phyloP scores from a whole-genome alignment of 2,329 filamentous ascomycete species.

The Epichloe bromicola region DNA sequence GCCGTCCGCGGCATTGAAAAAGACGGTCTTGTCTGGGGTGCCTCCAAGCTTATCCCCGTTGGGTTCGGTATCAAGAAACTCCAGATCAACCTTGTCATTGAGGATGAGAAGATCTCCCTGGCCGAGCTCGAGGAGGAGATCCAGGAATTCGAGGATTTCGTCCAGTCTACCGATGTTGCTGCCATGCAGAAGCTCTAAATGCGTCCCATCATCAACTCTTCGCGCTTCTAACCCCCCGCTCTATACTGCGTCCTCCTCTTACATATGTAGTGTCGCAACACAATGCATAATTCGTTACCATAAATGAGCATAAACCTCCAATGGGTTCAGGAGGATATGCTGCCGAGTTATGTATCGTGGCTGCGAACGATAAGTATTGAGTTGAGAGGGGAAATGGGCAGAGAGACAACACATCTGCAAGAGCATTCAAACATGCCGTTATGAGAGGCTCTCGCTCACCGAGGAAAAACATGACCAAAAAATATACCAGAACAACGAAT shows the following conservation, averaged over 20 bases:
- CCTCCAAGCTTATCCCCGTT: conserved; percentile 74
- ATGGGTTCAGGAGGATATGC: not conserved
- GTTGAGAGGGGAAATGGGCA: not conserved
- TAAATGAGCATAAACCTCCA: not conserved
- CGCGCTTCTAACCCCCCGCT: not conserved
- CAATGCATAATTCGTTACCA: not conserved
- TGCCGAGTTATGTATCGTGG: not conserved
- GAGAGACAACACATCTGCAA: not conserved
- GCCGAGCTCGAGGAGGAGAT: conserved; percentile 82
- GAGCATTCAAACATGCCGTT: not conserved
- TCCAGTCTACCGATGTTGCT: conserved; percentile 85
- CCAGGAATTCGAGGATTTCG: conserved; percentile 73
- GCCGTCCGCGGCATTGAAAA: conserved; percentile 73
- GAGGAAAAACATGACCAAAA: not conserved
- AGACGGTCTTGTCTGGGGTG: conserved; percentile 95
- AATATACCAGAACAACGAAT: not conserved
- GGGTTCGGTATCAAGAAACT: conserved; percentile 99
- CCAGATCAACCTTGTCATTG: conserved; percentile 94
- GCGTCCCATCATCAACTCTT: not conserved
- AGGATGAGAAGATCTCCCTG: conserved; percentile 90
- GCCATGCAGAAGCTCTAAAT: conserved; percentile 87
- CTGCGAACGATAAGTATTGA: not conserved
- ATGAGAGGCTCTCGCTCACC: not conserved
- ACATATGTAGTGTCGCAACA: not conserved
- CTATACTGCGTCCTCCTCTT: not conserved